Evolutionary conservation across 2,329 filamentous ascomycete genomes (phyloP), one percentile per base, ranked within the genome.

Genomic region (Cryphonectria carpinicola): DNA sequence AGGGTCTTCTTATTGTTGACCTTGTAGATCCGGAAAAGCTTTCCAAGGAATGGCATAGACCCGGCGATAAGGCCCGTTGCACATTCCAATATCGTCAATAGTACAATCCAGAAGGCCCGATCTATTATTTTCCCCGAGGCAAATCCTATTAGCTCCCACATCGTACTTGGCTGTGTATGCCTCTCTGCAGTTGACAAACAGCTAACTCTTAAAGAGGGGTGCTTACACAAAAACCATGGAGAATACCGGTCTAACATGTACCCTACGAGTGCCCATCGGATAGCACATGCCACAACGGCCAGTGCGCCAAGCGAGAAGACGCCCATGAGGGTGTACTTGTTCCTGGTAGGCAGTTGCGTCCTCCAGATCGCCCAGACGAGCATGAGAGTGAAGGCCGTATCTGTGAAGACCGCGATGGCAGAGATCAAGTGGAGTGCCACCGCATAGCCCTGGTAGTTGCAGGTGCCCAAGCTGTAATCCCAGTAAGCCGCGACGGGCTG

Each of bases 311-410:
- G 25, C 28, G 54, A 58, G 28, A 58, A 58, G 14, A 58, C 2
- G 28, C 28, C 54, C 54, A 58, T 58, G 54, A 58, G 54, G 3
- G 17, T 32, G 54, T 58, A 32, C 54, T 58, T 58, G 54, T 58
- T 58, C 28, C 54, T 32, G 54, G 54, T 14, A 19, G 54, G 54
- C 13, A 58, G 25, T 17, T 19, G 54, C 17, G 28, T 19, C 28
- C 25, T 58, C 54, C 54, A 58, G 25, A 58, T 58, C 2, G 54
- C 54, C 54, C 54, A 58, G 14, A 58, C 54, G 1, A 58, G 54
- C 54, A 58, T 58, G 14, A 58, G 5, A 3, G 54, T 58, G 54
- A 58, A 58, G 14, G 25, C 25, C 25, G 14, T 28, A 58, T 58
- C 54, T 19, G 54, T 58, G 13, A 32, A 35, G 25, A 35, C 25